phyloP scores from a whole-genome alignment of 768 basidiomycete species.

The Chalciporus sphaerocephalus region DNA sequence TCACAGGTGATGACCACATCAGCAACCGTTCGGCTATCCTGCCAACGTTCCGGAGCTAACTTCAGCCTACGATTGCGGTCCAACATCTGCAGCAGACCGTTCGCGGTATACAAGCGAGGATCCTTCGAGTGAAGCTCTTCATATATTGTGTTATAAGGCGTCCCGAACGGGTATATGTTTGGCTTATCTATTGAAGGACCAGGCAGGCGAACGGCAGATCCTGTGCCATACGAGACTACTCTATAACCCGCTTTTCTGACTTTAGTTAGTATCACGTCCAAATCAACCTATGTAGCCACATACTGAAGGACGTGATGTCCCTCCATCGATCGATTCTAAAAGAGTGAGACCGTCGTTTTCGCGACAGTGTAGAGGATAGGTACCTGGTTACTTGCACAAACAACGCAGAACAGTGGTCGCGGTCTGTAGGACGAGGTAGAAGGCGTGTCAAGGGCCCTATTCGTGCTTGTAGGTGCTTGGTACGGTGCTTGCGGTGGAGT shows the following conservation, averaged over 20 bases:
- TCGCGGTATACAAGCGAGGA: conserved; percentile 83
- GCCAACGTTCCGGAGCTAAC: conserved; percentile 93
- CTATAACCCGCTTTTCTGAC: conserved; percentile 77
- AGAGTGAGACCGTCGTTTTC: conserved; percentile 12
- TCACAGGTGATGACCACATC: conserved; percentile 99
- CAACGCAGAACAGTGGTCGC: conserved; percentile 90
- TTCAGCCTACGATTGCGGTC: conserved; percentile 94
- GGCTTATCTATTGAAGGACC: conserved; percentile 97
- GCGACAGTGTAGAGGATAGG: not conserved
- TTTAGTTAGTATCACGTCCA: conserved; percentile 6
- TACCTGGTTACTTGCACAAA: conserved; percentile 99
- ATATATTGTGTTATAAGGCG: conserved; percentile 94
- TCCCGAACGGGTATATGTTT: conserved; percentile 95
- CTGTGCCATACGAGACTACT: conserved; percentile 93
- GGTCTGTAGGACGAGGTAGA: conserved; percentile 45
- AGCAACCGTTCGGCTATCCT: conserved; percentile 82
- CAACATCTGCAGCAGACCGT: conserved; percentile 92
- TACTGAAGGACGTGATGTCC: conserved; percentile 88
- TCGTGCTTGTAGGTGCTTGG: conserved; percentile 11
- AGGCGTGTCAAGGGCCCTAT: conserved; percentile 10
- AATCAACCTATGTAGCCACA: conserved; percentile 32
- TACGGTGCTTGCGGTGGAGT: conserved; percentile 16
- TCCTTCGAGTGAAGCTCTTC: conserved; percentile 86
- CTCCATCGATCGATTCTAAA: conserved; percentile 96
- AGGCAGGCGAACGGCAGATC: conserved; percentile 93